phyloP scores from a whole-genome alignment of 768 basidiomycete genomes.

The Trichaptum fuscoviolaceum region DNA sequence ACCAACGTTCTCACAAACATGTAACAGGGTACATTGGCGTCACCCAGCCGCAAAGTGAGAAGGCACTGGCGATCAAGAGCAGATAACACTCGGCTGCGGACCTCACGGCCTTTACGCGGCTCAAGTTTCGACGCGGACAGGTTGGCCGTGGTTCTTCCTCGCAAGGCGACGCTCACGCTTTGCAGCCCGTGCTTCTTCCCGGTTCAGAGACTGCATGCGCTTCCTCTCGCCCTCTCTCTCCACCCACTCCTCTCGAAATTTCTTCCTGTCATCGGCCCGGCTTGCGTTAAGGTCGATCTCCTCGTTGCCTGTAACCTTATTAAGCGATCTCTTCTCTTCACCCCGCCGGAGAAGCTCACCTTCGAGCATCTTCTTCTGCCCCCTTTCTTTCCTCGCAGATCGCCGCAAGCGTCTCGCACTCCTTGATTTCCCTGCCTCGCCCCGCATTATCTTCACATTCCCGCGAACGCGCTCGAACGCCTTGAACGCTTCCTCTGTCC shows the following conservation, averaged over 20 bases:
- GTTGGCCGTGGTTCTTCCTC: background rate
- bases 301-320: background rate
- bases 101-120: background rate
- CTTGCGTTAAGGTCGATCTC: background rate
- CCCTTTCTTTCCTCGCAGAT: background rate
- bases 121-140: background rate
- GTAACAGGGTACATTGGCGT: too few relatives aligned
- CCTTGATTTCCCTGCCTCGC: background rate
- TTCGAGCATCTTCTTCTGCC: background rate
- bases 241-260: background rate
- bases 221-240: background rate
- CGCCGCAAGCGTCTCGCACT: background rate
- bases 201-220: background rate
- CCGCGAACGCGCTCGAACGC: conserved; percentile 1
- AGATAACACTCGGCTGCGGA: background rate
- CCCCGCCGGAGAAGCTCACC: background rate
- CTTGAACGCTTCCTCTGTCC: background rate
- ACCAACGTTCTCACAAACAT: too few relatives aligned
- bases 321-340: background rate
- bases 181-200: background rate
- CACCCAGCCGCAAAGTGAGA: background rate
- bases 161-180: background rate
- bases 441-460: conserved; percentile 2
- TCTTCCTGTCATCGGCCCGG: background rate
- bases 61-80: background rate